Conservation (phyloP, 2,329 filamentous ascomycete genomes). For the Samsoniella hepiali region DNA sequence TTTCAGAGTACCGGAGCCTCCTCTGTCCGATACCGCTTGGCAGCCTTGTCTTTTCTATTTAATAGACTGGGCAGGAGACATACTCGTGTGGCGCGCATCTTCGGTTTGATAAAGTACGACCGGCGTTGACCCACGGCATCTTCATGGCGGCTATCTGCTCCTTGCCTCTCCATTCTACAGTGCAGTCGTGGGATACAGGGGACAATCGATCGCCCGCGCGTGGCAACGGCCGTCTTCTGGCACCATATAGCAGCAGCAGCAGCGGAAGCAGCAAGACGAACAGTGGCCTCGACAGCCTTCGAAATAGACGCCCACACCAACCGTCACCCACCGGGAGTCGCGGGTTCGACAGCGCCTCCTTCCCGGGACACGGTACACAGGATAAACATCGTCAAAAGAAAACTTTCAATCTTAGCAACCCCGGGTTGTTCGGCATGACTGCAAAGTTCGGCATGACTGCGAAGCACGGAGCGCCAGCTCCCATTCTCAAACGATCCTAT, state of each 20-base stretch:
- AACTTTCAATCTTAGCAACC: not conserved
- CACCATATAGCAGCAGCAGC: not conserved
- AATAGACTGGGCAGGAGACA: not conserved
- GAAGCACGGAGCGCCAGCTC: not conserved
- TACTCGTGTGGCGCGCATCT: not conserved
- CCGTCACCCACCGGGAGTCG: not conserved
- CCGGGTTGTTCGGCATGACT: not conserved
- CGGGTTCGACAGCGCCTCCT: not conserved
- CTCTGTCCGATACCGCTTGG: not conserved
- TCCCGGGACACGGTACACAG: not conserved
- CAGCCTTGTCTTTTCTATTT: not conserved
- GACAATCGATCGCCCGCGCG: not conserved
- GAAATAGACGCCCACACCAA: not conserved
- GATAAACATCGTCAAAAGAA: not conserved
- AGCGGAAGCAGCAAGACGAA: not conserved
- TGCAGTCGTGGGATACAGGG: not conserved
- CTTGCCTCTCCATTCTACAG: not conserved
- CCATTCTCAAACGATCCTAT: conserved; percentile 11
- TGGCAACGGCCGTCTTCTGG: not conserved
- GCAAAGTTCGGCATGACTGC: not conserved
- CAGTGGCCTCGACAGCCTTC: not conserved
- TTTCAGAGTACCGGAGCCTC: not conserved
- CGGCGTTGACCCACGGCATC: not conserved
- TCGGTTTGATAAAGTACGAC: not conserved
- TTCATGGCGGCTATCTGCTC: conserved; percentile 1